Evolutionary conservation across 2,329 filamentous ascomycete genomes (phyloP), one percentile per base, ranked within the genome.

Genomic region (Microsporum ferrugineum): DNA sequence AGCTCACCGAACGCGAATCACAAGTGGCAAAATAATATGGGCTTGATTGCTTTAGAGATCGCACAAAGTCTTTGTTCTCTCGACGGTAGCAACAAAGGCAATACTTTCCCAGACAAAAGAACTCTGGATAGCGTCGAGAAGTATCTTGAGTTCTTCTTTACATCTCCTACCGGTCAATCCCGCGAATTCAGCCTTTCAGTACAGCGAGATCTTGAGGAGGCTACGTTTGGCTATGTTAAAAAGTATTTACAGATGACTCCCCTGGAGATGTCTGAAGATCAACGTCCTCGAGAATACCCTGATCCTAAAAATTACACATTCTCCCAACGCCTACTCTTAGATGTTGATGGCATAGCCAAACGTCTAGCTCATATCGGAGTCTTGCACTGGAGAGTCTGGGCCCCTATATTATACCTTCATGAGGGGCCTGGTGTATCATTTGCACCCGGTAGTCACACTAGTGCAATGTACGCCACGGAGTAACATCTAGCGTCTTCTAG

Each of bases 381-480:
- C 4, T 76, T 97, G 29, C 91, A 96, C 73, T 96, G 91, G 91
- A 83, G 89, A 57, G 87, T 96, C 2, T 97, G 91, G 90, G 82
- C 83, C 1, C 83, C 84, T 1, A 78, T 95, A 59, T 84, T 88
- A 10, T 96, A 96, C 70, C 33, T 61, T 12, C 51, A 17, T 31
- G 59, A 61, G 29, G 29, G 23, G 23, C 55, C 51, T 17, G 51
- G 51, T 29, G 14, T 38, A 55, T 10, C 51, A 23, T 55, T 55
- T 55, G 51, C 51, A 12, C 51, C 51, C 8, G 51, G 51, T 23
- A 55, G 51, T 31, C 31, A 55, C 36, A 23, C 36, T 14, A 55
- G 51, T 14, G 36, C 51, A 17, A 55, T 55, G 51, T 55, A 55
- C 33, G 31, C 51, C 10, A 55, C 31, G 14, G 51, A 55, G 33